Conservation (phyloP, 495 filamentous ascomycete species). For the Trypethelium eluteriae region DNA sequence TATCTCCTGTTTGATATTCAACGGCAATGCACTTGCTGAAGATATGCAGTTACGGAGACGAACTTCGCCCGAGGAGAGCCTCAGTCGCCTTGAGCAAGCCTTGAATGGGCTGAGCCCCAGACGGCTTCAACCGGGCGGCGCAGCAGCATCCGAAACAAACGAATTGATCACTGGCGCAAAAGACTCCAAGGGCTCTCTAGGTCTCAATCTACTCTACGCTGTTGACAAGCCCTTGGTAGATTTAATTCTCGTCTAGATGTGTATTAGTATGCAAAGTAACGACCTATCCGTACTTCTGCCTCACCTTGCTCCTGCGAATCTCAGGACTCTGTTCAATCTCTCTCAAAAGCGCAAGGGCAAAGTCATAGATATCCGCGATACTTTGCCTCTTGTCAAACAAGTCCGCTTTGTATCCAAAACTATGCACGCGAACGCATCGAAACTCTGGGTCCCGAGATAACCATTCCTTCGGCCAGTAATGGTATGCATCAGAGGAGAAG, state of each 20-base stretch:
- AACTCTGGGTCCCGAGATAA: constrained; percentile 34
- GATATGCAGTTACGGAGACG: too few relatives aligned
- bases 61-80: too few relatives aligned
- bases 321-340: not conserved
- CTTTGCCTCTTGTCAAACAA: constrained; percentile 14
- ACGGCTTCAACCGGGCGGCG: too few relatives aligned
- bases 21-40: too few relatives aligned
- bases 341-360: constrained; percentile 15
- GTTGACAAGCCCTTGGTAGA: not conserved
- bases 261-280: too few relatives aligned
- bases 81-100: too few relatives aligned
- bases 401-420: constrained; percentile 34
- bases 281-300: too few relatives aligned
- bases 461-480: constrained; percentile 39
- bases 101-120: too few relatives aligned
- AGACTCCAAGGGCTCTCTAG: constrained; percentile 10
- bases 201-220: not conserved
- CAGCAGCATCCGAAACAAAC: too few relatives aligned
- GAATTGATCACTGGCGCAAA: too few relatives aligned
- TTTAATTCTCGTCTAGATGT: not conserved
- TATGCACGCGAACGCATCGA: constrained; percentile 33
- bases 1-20: too few relatives aligned
- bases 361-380: constrained; percentile 18
- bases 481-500: not conserved
- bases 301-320: not conserved